phyloP scores from a whole-genome alignment of 1,284 basidiomycete species.

The Chiua sp. region DNA sequence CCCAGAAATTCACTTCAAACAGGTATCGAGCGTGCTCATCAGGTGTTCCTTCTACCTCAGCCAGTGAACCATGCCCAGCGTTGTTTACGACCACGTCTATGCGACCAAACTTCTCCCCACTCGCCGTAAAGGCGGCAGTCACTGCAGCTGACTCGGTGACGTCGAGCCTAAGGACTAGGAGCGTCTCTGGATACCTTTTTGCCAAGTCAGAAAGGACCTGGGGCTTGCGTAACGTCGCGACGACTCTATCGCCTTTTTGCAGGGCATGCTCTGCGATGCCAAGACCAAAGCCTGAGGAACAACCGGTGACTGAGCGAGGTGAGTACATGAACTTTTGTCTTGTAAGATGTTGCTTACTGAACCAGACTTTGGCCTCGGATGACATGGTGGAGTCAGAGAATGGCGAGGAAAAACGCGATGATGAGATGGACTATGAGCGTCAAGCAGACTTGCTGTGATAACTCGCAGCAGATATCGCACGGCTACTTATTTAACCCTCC shows the following conservation, averaged over 20 bases:
- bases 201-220: slow-evolving; percentile 33
- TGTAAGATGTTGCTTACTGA: slow-evolving; percentile 13
- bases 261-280: slow-evolving; percentile 20
- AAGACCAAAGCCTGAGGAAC: slow-evolving; percentile 31
- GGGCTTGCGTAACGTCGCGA: slow-evolving; percentile 41
- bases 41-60: slow-evolving; percentile 18
- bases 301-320: slow-evolving; percentile 25
- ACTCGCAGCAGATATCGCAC: too few relatives aligned
- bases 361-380: slow-evolving; percentile 22
- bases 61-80: background rate
- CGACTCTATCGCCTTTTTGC: slow-evolving; percentile 38
- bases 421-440: too few relatives aligned
- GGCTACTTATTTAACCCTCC: too few relatives aligned
- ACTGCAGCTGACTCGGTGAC: slow-evolving; percentile 39
- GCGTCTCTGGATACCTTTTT: slow-evolving; percentile 27
- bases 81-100: too few relatives aligned
- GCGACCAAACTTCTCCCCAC: background rate
- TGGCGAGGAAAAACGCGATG: too few relatives aligned
- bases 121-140: slow-evolving; percentile 36
- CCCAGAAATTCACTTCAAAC: slow-evolving; percentile 38
- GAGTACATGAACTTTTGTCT: background rate
- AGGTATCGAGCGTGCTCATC: slow-evolving; percentile 30
- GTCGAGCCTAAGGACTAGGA: slow-evolving; percentile 46
- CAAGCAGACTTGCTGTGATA: too few relatives aligned
- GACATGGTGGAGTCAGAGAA: too few relatives aligned